Base-by-base conservation (phyloP, 163 green algal species). In the Volvox carteri region DNA sequence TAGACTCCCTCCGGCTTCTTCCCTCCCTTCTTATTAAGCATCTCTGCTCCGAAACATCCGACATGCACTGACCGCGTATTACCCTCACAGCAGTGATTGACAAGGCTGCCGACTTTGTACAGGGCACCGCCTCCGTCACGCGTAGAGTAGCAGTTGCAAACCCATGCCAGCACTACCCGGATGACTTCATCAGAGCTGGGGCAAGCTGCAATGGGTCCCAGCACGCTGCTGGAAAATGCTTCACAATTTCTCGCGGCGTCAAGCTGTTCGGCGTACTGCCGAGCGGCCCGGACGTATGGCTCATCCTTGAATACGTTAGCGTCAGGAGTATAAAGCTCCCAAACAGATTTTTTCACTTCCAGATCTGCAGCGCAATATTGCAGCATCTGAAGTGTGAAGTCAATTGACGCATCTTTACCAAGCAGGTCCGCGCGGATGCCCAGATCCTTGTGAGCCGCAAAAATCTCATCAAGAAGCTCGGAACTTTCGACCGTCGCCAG, bases 21-120 rank as follows among this genome's bases (percentile, higher is more conserved):
- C n/a, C n/a, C n/a, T n/a, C n/a, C n/a, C n/a, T n/a, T n/a, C n/a
- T n/a, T n/a, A n/a, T n/a, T n/a, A n/a, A n/a, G n/a, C n/a, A 72
- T 23, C 60, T 11, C 60, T 4, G 60, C 60, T 37, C 60, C 60
- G 7, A 39, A 72, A 35, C 70, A 16, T 37, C 33, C 50, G 4
- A 72, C 54, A 65, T 7, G 54, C 54, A 65, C 58, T 25, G 11
- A 80, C 81, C 81, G 33, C 4, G 81, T 87, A 48, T 87, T 87
- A 1, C 81, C 81, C 35, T 87, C 81, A 46, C 81, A 87, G 30
- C 35, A 70, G 48, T 87, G 81, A 52, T 87, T 87, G 2, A 87
- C 81, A 56, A 87, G 65, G 35, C 65, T 80, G 65, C 81, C 81
- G 25, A 54, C 8, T 23, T 79, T 54, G 81, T 87, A 87, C 44